Evolutionary conservation across 2,329 filamentous ascomycete genomes (phyloP).

Genomic region (Truncatella angustata): DNA sequence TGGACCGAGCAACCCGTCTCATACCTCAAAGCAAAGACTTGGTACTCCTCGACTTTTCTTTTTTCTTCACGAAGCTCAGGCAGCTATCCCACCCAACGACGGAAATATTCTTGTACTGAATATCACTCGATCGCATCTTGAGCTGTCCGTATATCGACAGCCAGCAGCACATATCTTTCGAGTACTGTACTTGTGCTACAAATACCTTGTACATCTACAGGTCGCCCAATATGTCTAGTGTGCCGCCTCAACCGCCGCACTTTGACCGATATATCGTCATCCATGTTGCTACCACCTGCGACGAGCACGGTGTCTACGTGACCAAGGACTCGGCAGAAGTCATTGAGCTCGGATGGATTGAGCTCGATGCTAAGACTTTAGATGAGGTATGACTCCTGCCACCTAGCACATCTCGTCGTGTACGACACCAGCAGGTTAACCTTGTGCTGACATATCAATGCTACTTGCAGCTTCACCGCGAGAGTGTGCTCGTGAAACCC

Average conservation of each 20-base stretch:
- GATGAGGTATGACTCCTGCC: conserved; percentile 71
- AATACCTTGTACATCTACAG: conserved; percentile 11
- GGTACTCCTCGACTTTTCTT: conserved; percentile 8
- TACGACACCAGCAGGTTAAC: not conserved
- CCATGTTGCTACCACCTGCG: conserved; percentile 97
- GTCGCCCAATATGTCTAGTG: conserved; percentile 40
- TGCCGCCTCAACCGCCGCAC: conserved; percentile 59
- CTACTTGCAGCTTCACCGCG: conserved; percentile 73
- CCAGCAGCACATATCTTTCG: conserved; percentile 1
- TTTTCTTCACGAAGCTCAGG: conserved; percentile 10
- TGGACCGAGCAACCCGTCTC: conserved; percentile 6
- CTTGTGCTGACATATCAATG: conserved; percentile 11
- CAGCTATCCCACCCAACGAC: conserved; percentile 7
- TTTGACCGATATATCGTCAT: conserved; percentile 97
- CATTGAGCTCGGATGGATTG: conserved; percentile 97
- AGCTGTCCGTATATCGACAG: not conserved
- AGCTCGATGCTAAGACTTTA: conserved; percentile 85
- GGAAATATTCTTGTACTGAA: conserved; percentile 4
- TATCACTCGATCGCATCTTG: not conserved
- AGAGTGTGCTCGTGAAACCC: conserved; percentile 95
- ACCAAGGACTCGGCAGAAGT: conserved; percentile 99
- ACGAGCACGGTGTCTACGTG: conserved; percentile 98
- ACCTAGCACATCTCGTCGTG: not conserved
- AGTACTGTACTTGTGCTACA: conserved; percentile 22
- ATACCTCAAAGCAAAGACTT: too few relatives aligned